Evolutionary conservation across 108 stramenopile genomes (phyloP).

Genomic region (Nitzschia sp.): DNA sequence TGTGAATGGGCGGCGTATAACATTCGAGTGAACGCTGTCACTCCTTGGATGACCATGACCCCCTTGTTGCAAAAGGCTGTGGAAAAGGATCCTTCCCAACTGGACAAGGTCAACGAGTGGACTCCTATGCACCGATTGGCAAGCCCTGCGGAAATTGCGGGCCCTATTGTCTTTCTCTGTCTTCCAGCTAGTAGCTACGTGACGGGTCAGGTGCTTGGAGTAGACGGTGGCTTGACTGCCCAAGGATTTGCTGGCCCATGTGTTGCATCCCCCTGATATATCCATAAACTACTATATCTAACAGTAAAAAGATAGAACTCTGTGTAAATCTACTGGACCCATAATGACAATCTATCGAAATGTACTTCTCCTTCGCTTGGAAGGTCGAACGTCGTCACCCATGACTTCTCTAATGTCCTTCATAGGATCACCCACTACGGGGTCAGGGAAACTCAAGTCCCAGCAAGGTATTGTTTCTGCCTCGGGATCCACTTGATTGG

Average conservation of each 20-base stretch:
- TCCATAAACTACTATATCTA: not conserved
- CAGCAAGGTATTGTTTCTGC: constrained; percentile 43
- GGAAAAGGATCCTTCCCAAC: constrained; percentile 46
- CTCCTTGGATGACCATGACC: constrained; percentile 89
- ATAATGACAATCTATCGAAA: not conserved
- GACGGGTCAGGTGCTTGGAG: constrained; percentile 92
- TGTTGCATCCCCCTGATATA: constrained; percentile 31
- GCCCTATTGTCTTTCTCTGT: constrained; percentile 87
- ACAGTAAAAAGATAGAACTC: no score
- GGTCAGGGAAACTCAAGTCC: constrained; percentile 79
- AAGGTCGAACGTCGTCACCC: constrained; percentile 2
- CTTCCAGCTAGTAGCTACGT: constrained; percentile 88
- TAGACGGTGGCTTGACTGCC: constrained; percentile 90
- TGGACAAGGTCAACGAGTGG: constrained; percentile 67
- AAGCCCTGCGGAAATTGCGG: constrained; percentile 70
- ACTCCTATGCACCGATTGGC: constrained; percentile 74
- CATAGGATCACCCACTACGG: constrained; percentile 55
- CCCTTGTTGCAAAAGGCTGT: constrained; percentile 77
- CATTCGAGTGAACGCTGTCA: constrained; percentile 85
- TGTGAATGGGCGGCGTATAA: constrained; percentile 83
- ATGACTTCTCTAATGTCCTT: constrained; percentile 33
- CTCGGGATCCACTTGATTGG: constrained; percentile 27
- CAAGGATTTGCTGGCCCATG: constrained; percentile 78
- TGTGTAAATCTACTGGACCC: not conserved
- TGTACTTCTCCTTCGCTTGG: constrained; percentile 17